A percentile compares a stretch with the other conserved stretches of the same genome.
Evolutionary conservation across 495 filamentous ascomycete genomes (phyloP).

Genomic region (Lepraria neglecta): DNA sequence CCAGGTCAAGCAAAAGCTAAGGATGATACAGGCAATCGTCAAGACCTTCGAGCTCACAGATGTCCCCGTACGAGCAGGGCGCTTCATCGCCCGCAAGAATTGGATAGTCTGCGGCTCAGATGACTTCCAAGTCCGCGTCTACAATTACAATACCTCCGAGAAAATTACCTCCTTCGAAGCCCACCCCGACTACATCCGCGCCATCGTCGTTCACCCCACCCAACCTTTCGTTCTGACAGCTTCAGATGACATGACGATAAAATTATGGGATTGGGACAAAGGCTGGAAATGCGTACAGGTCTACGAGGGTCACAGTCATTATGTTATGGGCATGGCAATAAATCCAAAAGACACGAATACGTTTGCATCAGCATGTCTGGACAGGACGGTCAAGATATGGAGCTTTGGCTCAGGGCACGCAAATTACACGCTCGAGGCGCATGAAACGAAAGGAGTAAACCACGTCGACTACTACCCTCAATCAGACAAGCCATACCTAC

Average conservation of each 20-base stretch:
- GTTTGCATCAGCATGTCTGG: slow-evolving; percentile 93
- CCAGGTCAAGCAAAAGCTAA: neutral
- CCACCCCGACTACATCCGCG: slow-evolving; percentile 97
- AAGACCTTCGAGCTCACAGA: slow-evolving; percentile 99
- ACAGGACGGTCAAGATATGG: slow-evolving; percentile 98
- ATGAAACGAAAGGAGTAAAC: slow-evolving; percentile 97
- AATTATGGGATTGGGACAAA: slow-evolving; percentile 99
- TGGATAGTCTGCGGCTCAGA: slow-evolving; percentile 99
- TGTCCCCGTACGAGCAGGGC: slow-evolving; percentile 93
- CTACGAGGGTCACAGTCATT: slow-evolving; percentile 97
- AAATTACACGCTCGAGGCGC: slow-evolving; percentile 93
- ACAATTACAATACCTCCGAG: slow-evolving; percentile 99
- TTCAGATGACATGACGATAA: slow-evolving; percentile 99
- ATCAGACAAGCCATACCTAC: slow-evolving; percentile 91
- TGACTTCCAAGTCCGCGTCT: slow-evolving; percentile 92
- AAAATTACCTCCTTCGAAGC: slow-evolving; percentile 98
- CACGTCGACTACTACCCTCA: slow-evolving; percentile 97
- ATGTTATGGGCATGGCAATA: slow-evolving; percentile 99
- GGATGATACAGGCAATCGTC: slow-evolving; percentile 62
- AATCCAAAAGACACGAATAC: slow-evolving; percentile 99
- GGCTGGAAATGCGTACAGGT: slow-evolving; percentile 97
- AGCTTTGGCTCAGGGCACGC: slow-evolving; percentile 81
- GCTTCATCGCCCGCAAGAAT: slow-evolving; percentile 96
- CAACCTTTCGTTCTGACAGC: slow-evolving; percentile 95
- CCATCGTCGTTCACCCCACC: slow-evolving; percentile 93